Percentiles rank a stretch among this genome's conserved stretches.
Conservation (phyloP, 2,329 filamentous ascomycete species). For the Diaporthe ampelina region DNA sequence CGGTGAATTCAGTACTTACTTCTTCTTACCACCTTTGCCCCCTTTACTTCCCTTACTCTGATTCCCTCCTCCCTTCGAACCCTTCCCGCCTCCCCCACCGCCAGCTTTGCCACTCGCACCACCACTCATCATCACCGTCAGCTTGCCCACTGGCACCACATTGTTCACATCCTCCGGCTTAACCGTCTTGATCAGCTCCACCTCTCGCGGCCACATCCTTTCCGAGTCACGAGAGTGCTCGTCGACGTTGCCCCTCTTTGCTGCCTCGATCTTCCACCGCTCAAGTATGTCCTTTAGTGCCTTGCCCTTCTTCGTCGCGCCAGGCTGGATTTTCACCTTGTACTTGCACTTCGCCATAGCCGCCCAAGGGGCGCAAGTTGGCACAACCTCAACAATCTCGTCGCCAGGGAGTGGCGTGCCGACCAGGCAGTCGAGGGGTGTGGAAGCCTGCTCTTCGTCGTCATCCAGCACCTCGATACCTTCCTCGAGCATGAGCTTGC, state of each 20-base stretch:
- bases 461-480: conserved; percentile 72
- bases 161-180: conserved; percentile 88
- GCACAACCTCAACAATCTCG: conserved; percentile 79
- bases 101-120: conserved; percentile 61
- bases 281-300: conserved; percentile 91
- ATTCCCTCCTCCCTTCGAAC: conserved; percentile 50
- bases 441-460: conserved; percentile 67
- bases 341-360: conserved; percentile 84
- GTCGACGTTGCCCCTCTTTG: conserved; percentile 71
- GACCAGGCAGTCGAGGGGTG: conserved; percentile 78
- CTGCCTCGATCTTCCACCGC: conserved; percentile 79
- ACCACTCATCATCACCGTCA: conserved; percentile 82
- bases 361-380: conserved; percentile 75
- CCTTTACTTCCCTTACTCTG: conserved; percentile 52
- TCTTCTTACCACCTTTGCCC: conserved; percentile 61
- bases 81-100: conserved; percentile 56
- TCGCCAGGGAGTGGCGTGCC: conserved; percentile 85
- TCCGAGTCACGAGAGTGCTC: conserved; percentile 74
- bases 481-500: conserved; percentile 71
- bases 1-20: conserved; percentile 37
- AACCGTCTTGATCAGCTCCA: conserved; percentile 85
- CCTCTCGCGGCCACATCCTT: conserved; percentile 86
- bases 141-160: conserved; percentile 82
- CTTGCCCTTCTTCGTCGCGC: conserved; percentile 92
- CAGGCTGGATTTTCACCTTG: conserved; percentile 94